phyloP scores from a whole-genome alignment of 495 filamentous ascomycete species.

The Neurospora pannonica region DNA sequence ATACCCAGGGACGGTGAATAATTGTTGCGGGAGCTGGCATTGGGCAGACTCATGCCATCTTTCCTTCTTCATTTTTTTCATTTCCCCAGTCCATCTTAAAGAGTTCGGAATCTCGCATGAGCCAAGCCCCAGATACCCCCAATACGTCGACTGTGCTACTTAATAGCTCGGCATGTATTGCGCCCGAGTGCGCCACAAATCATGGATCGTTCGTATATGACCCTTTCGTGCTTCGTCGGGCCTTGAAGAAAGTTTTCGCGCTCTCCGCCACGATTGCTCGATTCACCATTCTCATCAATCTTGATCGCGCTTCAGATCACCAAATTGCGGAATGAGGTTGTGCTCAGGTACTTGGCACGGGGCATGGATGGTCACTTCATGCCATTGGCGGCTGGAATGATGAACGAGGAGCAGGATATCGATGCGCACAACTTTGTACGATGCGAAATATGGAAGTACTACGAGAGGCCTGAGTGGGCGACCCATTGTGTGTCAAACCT shows the following conservation, averaged over 20 bases:
- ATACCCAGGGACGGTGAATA: background rate
- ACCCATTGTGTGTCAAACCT: background rate
- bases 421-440: background rate
- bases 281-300: background rate
- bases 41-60: background rate
- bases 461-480: background rate
- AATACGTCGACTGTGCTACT: background rate
- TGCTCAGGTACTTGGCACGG: background rate
- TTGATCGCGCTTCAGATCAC: background rate
- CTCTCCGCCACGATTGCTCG: background rate
- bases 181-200: background rate
- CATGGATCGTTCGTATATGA: background rate
- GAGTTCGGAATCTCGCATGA: background rate
- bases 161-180: background rate
- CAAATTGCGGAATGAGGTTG: background rate
- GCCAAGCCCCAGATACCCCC: background rate
- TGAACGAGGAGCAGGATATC: background rate
- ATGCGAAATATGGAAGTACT: background rate
- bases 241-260: background rate
- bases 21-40: background rate
- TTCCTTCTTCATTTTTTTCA: background rate
- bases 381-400: background rate
- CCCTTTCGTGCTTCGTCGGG: background rate
- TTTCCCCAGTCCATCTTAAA: background rate
- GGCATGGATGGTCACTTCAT: background rate